Evolutionary conservation across 176 grass and related monocot species (phyloP).

Genomic region (Tillandsia leiboldiana): DNA sequence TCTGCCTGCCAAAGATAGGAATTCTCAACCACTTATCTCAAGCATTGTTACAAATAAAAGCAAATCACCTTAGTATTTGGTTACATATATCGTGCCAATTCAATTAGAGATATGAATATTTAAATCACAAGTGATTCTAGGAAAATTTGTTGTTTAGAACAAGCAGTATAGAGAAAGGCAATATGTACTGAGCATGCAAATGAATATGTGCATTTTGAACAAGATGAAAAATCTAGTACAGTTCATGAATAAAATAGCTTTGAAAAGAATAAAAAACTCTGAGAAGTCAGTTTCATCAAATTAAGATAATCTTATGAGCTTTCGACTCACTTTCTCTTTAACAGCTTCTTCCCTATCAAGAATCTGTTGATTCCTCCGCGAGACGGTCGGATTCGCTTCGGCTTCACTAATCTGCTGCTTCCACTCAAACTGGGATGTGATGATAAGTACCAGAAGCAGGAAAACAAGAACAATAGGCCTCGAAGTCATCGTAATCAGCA

Average conservation of each 20-base stretch:
- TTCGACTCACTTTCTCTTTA: slow-evolving; percentile 54
- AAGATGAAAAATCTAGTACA: neutral
- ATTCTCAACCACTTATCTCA: too few relatives aligned
- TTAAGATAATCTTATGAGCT: neutral
- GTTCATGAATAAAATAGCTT: neutral
- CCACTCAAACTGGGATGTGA: slow-evolving; percentile 69
- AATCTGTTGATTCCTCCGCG: slow-evolving; percentile 29
- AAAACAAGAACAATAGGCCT: slow-evolving; percentile 46
- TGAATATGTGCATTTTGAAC: neutral
- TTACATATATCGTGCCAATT: too few relatives aligned
- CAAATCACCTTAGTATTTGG: too few relatives aligned
- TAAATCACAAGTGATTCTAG: too few relatives aligned
- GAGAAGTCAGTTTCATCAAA: neutral
- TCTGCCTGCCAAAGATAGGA: too few relatives aligned
- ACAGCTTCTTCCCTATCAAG: slow-evolving; percentile 45
- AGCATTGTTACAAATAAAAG: too few relatives aligned
- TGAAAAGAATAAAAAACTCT: neutral
- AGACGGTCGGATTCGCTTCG: slow-evolving; percentile 31
- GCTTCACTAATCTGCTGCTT: slow-evolving; percentile 60
- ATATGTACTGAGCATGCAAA: neutral
- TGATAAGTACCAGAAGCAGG: slow-evolving; percentile 44
- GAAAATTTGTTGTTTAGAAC: too few relatives aligned
- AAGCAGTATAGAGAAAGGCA: neutral
- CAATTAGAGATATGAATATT: too few relatives aligned
- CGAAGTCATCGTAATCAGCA: slow-evolving; percentile 23